Evolutionary conservation across 2,329 filamentous ascomycete genomes (phyloP), one percentile per base, ranked within the genome.

Genomic region (Hirsutella rhossiliensis): DNA sequence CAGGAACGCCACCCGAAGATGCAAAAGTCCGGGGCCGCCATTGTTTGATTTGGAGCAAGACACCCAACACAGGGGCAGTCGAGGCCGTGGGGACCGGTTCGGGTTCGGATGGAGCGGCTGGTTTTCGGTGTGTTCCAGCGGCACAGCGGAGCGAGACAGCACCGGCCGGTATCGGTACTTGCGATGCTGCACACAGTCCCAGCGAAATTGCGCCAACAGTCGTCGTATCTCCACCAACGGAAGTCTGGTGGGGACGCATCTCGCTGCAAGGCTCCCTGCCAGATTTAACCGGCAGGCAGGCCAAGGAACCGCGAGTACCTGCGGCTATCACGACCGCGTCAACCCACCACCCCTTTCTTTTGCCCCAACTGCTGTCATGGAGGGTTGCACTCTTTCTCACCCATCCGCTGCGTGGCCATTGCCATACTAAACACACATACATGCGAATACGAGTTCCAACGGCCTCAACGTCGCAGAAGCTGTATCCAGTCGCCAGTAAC

Each of bases 111-210:
- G 32, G 12, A 34, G 13, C 17, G 32, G 32, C 32, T 6, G 12
- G 13, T 34, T n/a, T 34, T 34, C 12, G 17, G 17, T 11, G 17
- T 34, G 13, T n/a, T 15, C 8, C 12, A n/a, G 6, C 12, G 8
- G 29, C 8, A 30, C 29, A 30, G 13, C 13, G n/a, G 34, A 11
- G 34, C n/a, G 15, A 17, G 34, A 37, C 20, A 27, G 23, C 17
- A 34, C 28, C 12, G 23, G 17, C 42, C 40, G 51, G 50, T 53
- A 52, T 48, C 47, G 45, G 50, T 50, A 54, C 52, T 40, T 54
- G 20, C 34, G 27, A 32, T 5, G 19, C 37, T n/a, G 13, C 18
- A 19, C n/a, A 5, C 34, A 41, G 23, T 36, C 40, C 36, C 49
- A 45, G 45, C 42, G 47, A 48, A 49, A 49, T 48, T 50, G 43